Base-by-base conservation (phyloP, 345 rosid genomes). In the Rhodamnia rubescens region DNA sequence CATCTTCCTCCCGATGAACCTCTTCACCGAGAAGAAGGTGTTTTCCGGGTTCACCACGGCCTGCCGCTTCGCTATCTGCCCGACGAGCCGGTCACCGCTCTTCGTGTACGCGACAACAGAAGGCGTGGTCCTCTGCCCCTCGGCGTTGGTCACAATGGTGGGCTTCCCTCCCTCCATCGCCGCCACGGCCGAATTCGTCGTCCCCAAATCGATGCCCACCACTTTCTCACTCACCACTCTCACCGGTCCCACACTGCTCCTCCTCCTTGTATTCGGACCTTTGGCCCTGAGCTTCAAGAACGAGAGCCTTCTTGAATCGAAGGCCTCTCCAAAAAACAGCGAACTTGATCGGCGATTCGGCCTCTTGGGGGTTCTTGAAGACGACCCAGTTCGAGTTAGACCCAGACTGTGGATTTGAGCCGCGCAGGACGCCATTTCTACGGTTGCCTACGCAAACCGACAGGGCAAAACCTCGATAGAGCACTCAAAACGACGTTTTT, bases 151-250 rank as follows among this genome's bases (percentile, higher is more conserved):
- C 24, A 97, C 98, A 61, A 97, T 97, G 40, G 99, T 97, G 4
- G 98, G 99, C 87, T 98, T 95, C 27, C 99, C 99, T 81, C 99
- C 99, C 89, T 98, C 99, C 99, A 98, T 98, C 1, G 99, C 99
- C 53, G 99, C 99, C 54, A 95, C 99, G 1, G 99, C 99, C 27
- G 99, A 98, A 85, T 98, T 98, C 22, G 99, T 98, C 12, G 99
- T 98, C 54, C 99, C 99, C 85, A 95, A 86, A 90, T 98, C 99
- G 83, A 98, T 98, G 27, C 99, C 99, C 59, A 97, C 98, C 13
- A 96, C 97, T 69, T 97, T 97, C 92, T 97, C 99, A 42, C 90
- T 92, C 53, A 91, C 96, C 32, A 95, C 97, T 27, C 96, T 89
- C 14, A 95, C 87, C 0, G 96, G 96, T 12, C 96, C 97, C 3